Base-by-base conservation (phyloP, 345 rosid genomes). In the Gossypium stocksii region DNA sequence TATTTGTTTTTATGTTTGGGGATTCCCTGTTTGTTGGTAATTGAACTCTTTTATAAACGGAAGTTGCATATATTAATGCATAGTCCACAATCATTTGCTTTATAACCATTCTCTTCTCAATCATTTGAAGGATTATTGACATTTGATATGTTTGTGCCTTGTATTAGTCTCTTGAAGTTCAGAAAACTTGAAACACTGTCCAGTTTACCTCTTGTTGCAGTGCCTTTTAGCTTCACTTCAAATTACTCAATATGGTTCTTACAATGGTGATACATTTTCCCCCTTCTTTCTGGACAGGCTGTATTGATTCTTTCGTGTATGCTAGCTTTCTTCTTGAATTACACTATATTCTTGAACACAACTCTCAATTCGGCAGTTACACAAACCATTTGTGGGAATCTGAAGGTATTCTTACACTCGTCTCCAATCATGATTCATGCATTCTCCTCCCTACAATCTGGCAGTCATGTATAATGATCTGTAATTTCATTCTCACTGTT, bases 301-400 rank as follows among this genome's bases (percentile, higher is more conserved):
- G 89, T 95, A 81, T 65, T 95, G 79, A 71, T 91, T 68, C 81
- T 88, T 81, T 95, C 99, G 51, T 93, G 98, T 68, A 74, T 83
- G 19, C 77, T 95, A 80, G 98, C 99, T 76, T 95, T 95, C 92
- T 91, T 93, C 90, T 83, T 95, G 85, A 93, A 93, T 81, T 95
- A 95, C 83, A 81, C 97, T 77, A 89, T 95, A 52, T 95, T 95
- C 87, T 89, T 93, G 29, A 95, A 95, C 82, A 95, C 99, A 56
- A 91, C 97, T 80, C 97, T 95, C 71, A 95, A 95, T 83, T 95
- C 99, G 60, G 99, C 98, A 3, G 82, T 95, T 49, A 95, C 97
- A 0, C 99, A 95, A 82, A 95, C 98, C 67, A 90, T 95, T 60
- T 95, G 99, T 67, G 99, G 99, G 72, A 95, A 95, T 79, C 77